Evolutionary conservation across 768 basidiomycete genomes (phyloP).

Genomic region (Thelephora ganbajun): DNA sequence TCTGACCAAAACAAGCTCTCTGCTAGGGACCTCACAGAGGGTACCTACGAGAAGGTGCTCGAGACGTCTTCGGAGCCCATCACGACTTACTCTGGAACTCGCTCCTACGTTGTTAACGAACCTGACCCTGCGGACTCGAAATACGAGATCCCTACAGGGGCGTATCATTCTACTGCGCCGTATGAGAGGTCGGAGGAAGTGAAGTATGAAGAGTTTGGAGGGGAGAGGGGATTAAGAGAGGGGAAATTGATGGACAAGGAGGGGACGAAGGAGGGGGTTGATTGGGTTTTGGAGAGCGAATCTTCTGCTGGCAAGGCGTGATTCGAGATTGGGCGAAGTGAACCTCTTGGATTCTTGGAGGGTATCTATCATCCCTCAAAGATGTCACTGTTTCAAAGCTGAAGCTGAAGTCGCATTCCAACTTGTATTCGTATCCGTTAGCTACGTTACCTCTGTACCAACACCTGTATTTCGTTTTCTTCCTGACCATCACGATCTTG

Average conservation of each 20-base stretch:
- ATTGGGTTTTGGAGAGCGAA: constrained; percentile 29
- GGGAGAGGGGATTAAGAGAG: constrained; percentile 23
- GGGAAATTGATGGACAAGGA: constrained; percentile 28
- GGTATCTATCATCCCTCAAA: too few relatives aligned
- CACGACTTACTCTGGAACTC: constrained; percentile 29
- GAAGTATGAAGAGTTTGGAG: constrained; percentile 23
- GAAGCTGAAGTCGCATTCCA: too few relatives aligned
- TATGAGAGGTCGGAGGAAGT: constrained; percentile 29
- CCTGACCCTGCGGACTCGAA: constrained; percentile 48
- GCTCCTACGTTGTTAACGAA: constrained; percentile 61
- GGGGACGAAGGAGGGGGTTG: constrained; percentile 23
- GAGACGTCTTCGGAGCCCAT: constrained; percentile 38
- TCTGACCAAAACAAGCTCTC: too few relatives aligned
- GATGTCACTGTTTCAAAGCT: too few relatives aligned
- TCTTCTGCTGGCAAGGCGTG: constrained; percentile 28
- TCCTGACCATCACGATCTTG: too few relatives aligned
- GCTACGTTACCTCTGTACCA: too few relatives aligned
- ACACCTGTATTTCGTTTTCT: too few relatives aligned
- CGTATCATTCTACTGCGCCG: constrained; percentile 24
- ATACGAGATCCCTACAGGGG: constrained; percentile 62
- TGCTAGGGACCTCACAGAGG: constrained; percentile 1
- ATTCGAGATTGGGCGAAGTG: constrained; percentile 30
- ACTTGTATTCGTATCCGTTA: too few relatives aligned
- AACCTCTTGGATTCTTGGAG: constrained; percentile 24
- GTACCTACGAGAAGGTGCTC: constrained; percentile 48